phyloP scores from a whole-genome alignment of 441 rosid genomes.

The Populus hybrid region DNA sequence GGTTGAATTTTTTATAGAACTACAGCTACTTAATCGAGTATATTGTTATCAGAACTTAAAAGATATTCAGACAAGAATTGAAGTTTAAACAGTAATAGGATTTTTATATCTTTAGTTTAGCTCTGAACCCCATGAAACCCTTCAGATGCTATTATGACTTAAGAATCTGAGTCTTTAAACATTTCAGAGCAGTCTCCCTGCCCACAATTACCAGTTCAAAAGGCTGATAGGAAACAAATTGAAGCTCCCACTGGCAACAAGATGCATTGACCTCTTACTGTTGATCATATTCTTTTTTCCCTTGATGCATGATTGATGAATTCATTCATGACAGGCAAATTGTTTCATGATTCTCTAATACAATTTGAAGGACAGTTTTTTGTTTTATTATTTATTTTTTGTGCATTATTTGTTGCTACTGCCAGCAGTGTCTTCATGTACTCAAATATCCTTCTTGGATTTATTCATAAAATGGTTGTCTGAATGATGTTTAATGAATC shows the following conservation, averaged over 20 bases:
- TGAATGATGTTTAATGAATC: neutral
- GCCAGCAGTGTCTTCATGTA: neutral
- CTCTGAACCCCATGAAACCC: neutral
- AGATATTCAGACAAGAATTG: neutral
- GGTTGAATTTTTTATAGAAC: neutral
- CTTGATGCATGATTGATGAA: neutral
- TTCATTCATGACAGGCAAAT: neutral
- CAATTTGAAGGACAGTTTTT: no score
- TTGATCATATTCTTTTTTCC: neutral
- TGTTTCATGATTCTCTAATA: neutral
- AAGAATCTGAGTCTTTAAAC: neutral
- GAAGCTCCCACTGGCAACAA: neutral
- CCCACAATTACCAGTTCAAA: neutral
- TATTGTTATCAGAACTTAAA: neutral
- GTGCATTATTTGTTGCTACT: no score
- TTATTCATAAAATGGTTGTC: neutral
- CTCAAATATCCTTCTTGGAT: neutral
- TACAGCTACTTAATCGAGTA: neutral
- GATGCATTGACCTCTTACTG: neutral
- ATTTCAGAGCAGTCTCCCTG: neutral
- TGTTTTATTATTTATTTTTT: no score
- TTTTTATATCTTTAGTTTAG: neutral
- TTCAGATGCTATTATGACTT: neutral
- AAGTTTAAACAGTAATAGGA: neutral
- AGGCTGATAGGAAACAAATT: neutral